phyloP scores from a whole-genome alignment of 768 basidiomycete genomes.

The Pleurotus cornucopiae region DNA sequence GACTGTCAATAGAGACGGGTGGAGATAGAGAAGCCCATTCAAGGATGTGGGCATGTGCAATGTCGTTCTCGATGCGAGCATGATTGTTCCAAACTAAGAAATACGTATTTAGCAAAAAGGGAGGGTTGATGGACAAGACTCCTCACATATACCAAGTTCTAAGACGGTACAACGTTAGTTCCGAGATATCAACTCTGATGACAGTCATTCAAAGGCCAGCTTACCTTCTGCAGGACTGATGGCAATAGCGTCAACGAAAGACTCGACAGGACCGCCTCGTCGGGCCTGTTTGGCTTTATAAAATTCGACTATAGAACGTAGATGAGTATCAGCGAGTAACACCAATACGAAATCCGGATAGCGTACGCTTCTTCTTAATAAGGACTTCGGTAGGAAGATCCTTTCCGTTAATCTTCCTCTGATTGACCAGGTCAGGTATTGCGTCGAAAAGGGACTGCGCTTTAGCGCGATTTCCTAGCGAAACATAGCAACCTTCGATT shows the following conservation, averaged over 20 bases:
- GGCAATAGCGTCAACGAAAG: slow-evolving; percentile 51
- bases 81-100: slow-evolving; percentile 75
- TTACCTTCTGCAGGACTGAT: slow-evolving; percentile 71
- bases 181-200: neutral
- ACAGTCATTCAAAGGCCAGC: slow-evolving; percentile 12
- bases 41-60: slow-evolving; percentile 58
- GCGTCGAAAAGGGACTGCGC: slow-evolving; percentile 59
- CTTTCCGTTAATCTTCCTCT: slow-evolving; percentile 61
- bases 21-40: slow-evolving; percentile 50
- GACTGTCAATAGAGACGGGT: slow-evolving; percentile 26
- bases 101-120: neutral
- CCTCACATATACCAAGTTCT: slow-evolving; percentile 73
- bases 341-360: no score
- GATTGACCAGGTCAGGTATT: slow-evolving; percentile 57
- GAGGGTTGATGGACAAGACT: neutral
- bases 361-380: slow-evolving; percentile 71
- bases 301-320: slow-evolving; percentile 51
- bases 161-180: neutral
- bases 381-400: slow-evolving; percentile 72
- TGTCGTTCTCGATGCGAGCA: slow-evolving; percentile 46
- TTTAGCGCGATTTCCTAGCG: slow-evolving; percentile 47
- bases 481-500: slow-evolving; percentile 54
- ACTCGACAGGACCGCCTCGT: slow-evolving; percentile 45
- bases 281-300: slow-evolving; percentile 66
- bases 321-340: neutral